These are phyloP conservation scores for Leishmania amazonensis DNA, from an alignment of 208 protist genomes.

Conservation along the genomic window DNA sequence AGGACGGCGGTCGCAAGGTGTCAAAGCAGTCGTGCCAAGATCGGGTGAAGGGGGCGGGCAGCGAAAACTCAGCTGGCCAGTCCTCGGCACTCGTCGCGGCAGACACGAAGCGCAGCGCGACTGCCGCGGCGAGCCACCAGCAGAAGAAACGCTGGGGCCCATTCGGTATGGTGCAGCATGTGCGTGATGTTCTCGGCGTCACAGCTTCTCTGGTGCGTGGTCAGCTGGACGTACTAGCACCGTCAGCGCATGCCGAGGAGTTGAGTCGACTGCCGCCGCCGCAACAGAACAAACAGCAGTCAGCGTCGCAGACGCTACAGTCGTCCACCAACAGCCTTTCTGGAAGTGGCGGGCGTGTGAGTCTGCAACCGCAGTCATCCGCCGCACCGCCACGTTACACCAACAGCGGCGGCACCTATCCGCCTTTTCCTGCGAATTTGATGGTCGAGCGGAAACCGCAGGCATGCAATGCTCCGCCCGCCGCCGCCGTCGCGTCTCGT, in stretches of 20 bases:
- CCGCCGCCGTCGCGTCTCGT: neutral
- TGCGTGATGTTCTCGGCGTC: conserved; percentile 65
- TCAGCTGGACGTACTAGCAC: conserved; percentile 50
- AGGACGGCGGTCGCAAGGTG: neutral
- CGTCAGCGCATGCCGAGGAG: conserved; percentile 6
- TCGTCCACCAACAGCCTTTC: neutral
- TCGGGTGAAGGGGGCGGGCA: neutral
- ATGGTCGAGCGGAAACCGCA: neutral
- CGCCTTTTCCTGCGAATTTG: neutral
- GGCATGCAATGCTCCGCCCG: neutral
- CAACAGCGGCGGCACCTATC: neutral
- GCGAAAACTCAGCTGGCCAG: neutral
- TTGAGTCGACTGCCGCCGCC: conserved; percentile 4
- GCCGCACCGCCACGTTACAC: neutral
- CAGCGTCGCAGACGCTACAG: neutral
- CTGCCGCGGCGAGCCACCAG: neutral
- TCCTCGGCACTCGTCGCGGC: neutral
- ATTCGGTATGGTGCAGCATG: conserved; percentile 45
- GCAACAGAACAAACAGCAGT: neutral
- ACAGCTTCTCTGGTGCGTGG: conserved; percentile 61
- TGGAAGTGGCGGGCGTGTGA: neutral
- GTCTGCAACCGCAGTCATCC: neutral
- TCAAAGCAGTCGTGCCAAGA: neutral
- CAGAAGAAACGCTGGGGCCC: conserved; percentile 24
- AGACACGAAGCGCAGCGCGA: neutral